A percentile compares a stretch with the other conserved stretches of the same genome.
These are phyloP conservation scores for Candida odintsovae DNA, from an alignment of 805 yeast species.

Conservation along the genomic window DNA sequence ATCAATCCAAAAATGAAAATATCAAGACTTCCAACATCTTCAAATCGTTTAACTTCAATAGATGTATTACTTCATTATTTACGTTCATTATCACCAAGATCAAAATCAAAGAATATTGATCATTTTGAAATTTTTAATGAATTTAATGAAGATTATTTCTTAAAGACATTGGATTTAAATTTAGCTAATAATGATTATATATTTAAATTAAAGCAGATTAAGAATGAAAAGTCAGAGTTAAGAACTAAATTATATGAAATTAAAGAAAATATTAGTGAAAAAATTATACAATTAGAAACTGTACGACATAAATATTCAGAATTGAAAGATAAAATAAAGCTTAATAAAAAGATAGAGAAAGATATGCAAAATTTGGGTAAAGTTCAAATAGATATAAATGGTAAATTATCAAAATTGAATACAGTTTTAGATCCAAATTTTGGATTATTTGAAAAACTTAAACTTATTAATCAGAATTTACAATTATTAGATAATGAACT, in stretches of 20 bases:
- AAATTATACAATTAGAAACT: conserved; percentile 22
- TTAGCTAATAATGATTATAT: conserved; percentile 29
- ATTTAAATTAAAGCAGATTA: conserved; percentile 25
- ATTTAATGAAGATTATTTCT: conserved; percentile 25
- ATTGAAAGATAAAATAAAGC: conserved; percentile 12
- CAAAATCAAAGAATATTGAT: neutral
- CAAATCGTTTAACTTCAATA: conserved; percentile 15
- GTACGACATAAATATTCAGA: conserved; percentile 20
- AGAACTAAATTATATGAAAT: conserved; percentile 25
- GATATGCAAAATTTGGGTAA: conserved; percentile 4
- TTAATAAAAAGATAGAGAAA: conserved; percentile 15
- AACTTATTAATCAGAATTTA: conserved; percentile 9
- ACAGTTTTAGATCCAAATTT: conserved; percentile 22
- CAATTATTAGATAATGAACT: conserved; percentile 5
- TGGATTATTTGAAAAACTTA: conserved; percentile 15
- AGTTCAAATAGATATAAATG: conserved; percentile 4
- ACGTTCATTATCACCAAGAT: conserved; percentile 2
- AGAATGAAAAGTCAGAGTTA: conserved; percentile 24
- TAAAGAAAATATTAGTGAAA: conserved; percentile 22
- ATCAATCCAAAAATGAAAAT: conserved; percentile 15
- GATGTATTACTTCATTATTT: conserved; percentile 16
- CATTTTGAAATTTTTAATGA: conserved; percentile 17
- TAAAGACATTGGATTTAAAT: conserved; percentile 29
- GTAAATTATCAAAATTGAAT: conserved; percentile 25
- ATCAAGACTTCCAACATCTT: conserved; percentile 19